Evolutionary conservation across 306 rosid genomes (phyloP), one percentile per base, ranked within the genome.

Genomic region (Notholithocarpus densiflorus): DNA sequence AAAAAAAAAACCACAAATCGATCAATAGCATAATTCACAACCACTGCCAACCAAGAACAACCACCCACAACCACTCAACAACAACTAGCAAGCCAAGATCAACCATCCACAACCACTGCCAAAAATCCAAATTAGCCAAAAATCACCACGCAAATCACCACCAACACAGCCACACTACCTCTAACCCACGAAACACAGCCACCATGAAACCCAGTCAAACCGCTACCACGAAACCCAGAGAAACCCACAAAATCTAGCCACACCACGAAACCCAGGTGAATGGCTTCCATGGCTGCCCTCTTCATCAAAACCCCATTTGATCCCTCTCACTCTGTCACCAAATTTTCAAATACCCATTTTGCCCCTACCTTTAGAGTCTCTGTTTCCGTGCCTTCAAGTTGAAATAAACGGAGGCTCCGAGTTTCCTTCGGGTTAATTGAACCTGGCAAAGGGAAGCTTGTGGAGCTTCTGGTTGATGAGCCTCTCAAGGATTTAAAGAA

Each of bases 271-370:
- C 5, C 43, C 6, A 57, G 87, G 76, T 65, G 90, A 87, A 96
- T 91, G 98, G 97, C 97, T 86, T 91, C 99, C 93, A 93, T 91
- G 92, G 88, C 98, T 48, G 62, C 92, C 56, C 64, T 86, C 32
- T 81, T 90, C 82, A 27, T 79, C 78, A 89, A 90, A 79, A 40
- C 88, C 57, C 66, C 96, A 1, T 76, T 53, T 75, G 86, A 84
- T 31, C 34, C 34, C 7, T 83, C 88, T 43, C 93, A 56, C 52
- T 73, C 90, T 3, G n/a, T 87, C 21, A 53, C 84, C 26, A 90
- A 79, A 85, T 6, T 82, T 1, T 62, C 81, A 0, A 69, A 32
- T 5, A 53, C 91, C 88, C 92, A 86, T 83, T 93, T 86, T 32
- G 13, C 78, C 17, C 89, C 94, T 2, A 6, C 82, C 6, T 13